Conservation (phyloP, 345 rosid genomes). For the Sisymbrium irio region DNA sequence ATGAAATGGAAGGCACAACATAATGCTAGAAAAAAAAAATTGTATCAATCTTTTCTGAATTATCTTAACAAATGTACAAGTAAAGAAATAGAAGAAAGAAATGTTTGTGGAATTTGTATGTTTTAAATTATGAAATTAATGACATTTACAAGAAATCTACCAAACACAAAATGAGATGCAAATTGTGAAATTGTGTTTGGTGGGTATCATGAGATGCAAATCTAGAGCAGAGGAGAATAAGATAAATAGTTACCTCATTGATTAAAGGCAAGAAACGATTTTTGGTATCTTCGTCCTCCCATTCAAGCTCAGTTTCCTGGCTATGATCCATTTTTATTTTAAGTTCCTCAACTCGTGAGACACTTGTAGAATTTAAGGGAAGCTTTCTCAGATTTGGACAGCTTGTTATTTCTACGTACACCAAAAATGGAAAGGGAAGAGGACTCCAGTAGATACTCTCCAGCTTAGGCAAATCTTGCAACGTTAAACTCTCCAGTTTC, state of each 20-base stretch:
- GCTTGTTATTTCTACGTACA: not conserved
- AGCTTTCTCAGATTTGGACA: slow-evolving; percentile 10
- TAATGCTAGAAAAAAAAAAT: too few relatives aligned
- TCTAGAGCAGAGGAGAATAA: not conserved
- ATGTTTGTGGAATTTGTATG: too few relatives aligned
- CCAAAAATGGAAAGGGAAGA: not conserved
- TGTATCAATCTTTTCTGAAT: too few relatives aligned
- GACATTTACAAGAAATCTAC: too few relatives aligned
- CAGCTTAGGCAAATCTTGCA: not conserved
- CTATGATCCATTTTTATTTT: rapidly evolving
- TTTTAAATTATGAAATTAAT: too few relatives aligned
- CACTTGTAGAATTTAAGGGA: slow-evolving; percentile 1
- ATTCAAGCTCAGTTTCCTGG: not conserved
- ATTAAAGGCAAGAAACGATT: not conserved
- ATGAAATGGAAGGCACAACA: too few relatives aligned
- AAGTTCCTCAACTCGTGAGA: not conserved
- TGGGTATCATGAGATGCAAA: too few relatives aligned
- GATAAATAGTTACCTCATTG: not conserved
- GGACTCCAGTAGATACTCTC: not conserved
- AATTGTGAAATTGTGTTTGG: too few relatives aligned
- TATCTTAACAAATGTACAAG: too few relatives aligned
- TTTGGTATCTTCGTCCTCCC: not conserved
- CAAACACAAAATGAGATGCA: too few relatives aligned
- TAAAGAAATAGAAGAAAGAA: too few relatives aligned
- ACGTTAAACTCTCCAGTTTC: not conserved